Percentiles rank a stretch among this genome's conserved stretches.
Conservation (phyloP, 768 basidiomycete genomes). For the Aureoboletus auriporus region DNA sequence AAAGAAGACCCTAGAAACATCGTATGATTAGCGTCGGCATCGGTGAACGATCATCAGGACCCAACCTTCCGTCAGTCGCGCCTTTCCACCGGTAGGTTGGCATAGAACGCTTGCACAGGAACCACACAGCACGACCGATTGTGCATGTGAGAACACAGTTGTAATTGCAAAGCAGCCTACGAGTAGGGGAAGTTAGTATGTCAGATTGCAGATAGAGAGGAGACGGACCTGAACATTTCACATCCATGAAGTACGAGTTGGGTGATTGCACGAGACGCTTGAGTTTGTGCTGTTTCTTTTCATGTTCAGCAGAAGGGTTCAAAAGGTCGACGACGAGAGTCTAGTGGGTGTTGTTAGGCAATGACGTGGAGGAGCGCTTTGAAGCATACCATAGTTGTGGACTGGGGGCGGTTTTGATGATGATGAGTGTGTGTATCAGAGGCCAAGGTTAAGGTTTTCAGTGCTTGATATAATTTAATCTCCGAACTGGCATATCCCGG, state of each 20-base stretch:
- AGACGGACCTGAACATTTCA: slow-evolving; percentile 90
- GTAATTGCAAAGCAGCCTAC: slow-evolving; percentile 93
- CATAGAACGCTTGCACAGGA: slow-evolving; percentile 93
- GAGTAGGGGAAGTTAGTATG: neutral
- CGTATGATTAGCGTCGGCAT: slow-evolving; percentile 10
- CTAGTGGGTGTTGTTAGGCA: slow-evolving; percentile 38
- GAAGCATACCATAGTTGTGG: slow-evolving; percentile 18
- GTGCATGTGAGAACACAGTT: slow-evolving; percentile 98
- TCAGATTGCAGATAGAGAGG: neutral
- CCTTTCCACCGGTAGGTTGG: slow-evolving; percentile 98
- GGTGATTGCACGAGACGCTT: slow-evolving; percentile 98
- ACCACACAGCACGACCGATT: slow-evolving; percentile 92
- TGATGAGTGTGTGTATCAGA: slow-evolving; percentile 21
- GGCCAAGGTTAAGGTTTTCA: slow-evolving; percentile 23
- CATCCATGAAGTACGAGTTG: slow-evolving; percentile 99
- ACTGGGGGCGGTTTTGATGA: slow-evolving; percentile 9
- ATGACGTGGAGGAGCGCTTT: neutral
- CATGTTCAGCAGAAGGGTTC: slow-evolving; percentile 85
- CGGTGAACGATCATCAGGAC: slow-evolving; percentile 9
- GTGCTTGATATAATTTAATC: slow-evolving; percentile 14
- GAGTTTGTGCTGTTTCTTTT: slow-evolving; percentile 94
- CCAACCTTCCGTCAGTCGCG: slow-evolving; percentile 95
- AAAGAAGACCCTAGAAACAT: slow-evolving; percentile 82
- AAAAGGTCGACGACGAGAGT: slow-evolving; percentile 97
- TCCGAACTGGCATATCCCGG: slow-evolving; percentile 17